Percentiles rank a stretch among this genome's conserved stretches.
Conservation (phyloP, 371 early-diverging fungal genomes). For the Mortierella sp. region DNA sequence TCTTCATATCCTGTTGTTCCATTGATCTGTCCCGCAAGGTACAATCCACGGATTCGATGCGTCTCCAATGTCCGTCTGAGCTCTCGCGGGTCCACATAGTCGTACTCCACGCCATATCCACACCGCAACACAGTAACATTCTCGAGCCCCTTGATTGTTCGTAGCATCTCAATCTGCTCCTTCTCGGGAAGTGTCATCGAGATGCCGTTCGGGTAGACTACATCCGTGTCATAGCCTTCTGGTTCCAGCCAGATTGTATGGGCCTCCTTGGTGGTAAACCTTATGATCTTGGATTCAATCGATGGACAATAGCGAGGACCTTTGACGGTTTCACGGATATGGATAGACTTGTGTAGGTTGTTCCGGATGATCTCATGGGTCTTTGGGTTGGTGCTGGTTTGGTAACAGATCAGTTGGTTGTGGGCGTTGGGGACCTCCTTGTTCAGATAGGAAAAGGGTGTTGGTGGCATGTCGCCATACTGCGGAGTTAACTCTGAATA, state of each 20-base stretch:
- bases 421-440: constrained; percentile 44
- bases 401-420: constrained; percentile 79
- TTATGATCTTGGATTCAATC: constrained; percentile 83
- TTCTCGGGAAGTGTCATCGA: constrained; percentile 88
- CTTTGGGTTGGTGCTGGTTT: constrained; percentile 77
- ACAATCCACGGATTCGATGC: constrained; percentile 79
- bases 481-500: constrained; percentile 73
- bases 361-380: constrained; percentile 78
- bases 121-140: constrained; percentile 76
- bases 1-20: constrained; percentile 93
- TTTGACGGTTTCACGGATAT: constrained; percentile 84
- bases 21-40: constrained; percentile 89
- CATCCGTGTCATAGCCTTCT: constrained; percentile 76
- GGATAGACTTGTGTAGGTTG: constrained; percentile 82
- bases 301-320: constrained; percentile 93
- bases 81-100: constrained; percentile 88
- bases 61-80: constrained; percentile 82
- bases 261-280: constrained; percentile 72
- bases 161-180: constrained; percentile 75
- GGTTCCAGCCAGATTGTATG: constrained; percentile 90
- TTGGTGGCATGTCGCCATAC: constrained; percentile 78
- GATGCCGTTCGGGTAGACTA: constrained; percentile 88
- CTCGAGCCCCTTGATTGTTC: constrained; percentile 82
- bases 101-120: constrained; percentile 90
- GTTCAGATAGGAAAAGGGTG: constrained; percentile 84